Conservation (phyloP, 805 yeast species). For the Cyberlindnera galapagoensis region DNA sequence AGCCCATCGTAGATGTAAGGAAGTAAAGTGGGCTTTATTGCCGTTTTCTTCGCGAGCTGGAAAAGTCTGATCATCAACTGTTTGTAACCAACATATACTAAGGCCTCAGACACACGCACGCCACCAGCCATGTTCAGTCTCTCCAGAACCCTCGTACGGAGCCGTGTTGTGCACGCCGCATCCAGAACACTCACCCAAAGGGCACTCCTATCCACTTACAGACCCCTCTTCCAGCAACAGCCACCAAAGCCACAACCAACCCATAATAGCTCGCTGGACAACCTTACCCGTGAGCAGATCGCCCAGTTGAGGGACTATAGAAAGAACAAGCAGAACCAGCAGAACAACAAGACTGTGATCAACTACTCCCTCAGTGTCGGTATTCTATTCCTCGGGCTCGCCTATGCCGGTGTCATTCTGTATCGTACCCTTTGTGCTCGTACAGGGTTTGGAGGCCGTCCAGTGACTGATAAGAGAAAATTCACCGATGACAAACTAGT, state of each 20-base stretch:
- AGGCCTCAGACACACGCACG: not conserved
- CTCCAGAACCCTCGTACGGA: no score
- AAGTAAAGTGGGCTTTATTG: no score
- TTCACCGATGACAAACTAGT: conserved; percentile 83
- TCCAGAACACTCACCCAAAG: no score
- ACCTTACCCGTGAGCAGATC: conserved; percentile 21
- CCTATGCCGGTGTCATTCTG: conserved; percentile 89
- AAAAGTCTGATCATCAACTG: no score
- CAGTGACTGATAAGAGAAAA: conserved; percentile 74
- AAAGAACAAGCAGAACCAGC: conserved; percentile 12
- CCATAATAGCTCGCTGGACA: conserved; percentile 14
- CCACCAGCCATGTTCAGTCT: not conserved
- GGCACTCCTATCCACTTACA: no score
- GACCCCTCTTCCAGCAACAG: no score
- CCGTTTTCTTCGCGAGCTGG: no score
- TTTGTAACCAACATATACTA: no score
- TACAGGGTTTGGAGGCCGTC: conserved; percentile 95
- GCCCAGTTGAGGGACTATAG: conserved; percentile 18
- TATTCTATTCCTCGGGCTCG: conserved; percentile 63
- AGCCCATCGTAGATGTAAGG: no score
- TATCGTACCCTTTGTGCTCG: conserved; percentile 88
- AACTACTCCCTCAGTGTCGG: conserved; percentile 66
- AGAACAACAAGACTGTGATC: conserved; percentile 40
- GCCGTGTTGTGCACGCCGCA: no score
- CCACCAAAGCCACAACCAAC: no score